Base-by-base conservation (phyloP, 1,139 yeast genomes). In the Hyphopichia pseudoburtonii region DNA sequence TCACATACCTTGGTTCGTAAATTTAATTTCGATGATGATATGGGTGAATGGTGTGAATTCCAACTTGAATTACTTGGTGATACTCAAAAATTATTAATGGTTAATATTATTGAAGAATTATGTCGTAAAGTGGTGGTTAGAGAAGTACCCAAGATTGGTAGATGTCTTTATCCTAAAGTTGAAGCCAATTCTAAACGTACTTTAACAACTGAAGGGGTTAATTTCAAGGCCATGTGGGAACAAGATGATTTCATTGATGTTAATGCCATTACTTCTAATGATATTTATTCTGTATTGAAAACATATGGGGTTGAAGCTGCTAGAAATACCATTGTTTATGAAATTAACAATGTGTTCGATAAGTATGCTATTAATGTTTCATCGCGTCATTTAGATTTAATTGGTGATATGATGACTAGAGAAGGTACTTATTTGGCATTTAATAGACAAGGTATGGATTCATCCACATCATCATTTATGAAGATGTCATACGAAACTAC, bases 241-340 rank as follows among this genome's bases (percentile, higher is more conserved):
- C 96, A 90, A 64, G 92, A 88, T 50, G 90, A 86, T 47, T 89
- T 92, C 61, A 77, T 94, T 48, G 84, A 89, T 52, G 95, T 90
- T 47, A 86, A 92, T 60, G 82, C 81, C 42, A 86, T 94, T 55
- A 77, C 86, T 6, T 88, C 97, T 14, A 94, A 94, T 73, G 98
- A 94, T 64, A 82, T 94, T 51, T 82, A 88, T 32, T 88, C 96
- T 15, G 96, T 94, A 5, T 75, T 94, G 54, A 78, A 74, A 50
- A 88, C 96, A 0, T 94, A 94, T 56, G 99, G 99, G 63, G 98
- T 92, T 38, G 99, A 94, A 66, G 98, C 98, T 31, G 98, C 98
- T 17, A 81, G 98, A 66, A 88, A 89, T 62, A 92, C 98, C 28
- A 87, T 94, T 70, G 97, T 90, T 29, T 85, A 88, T 53, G 99